Percentiles rank a stretch among this genome's conserved stretches.
Conservation (phyloP, 1,284 basidiomycete species). For the Marasmius tenuissimus region DNA sequence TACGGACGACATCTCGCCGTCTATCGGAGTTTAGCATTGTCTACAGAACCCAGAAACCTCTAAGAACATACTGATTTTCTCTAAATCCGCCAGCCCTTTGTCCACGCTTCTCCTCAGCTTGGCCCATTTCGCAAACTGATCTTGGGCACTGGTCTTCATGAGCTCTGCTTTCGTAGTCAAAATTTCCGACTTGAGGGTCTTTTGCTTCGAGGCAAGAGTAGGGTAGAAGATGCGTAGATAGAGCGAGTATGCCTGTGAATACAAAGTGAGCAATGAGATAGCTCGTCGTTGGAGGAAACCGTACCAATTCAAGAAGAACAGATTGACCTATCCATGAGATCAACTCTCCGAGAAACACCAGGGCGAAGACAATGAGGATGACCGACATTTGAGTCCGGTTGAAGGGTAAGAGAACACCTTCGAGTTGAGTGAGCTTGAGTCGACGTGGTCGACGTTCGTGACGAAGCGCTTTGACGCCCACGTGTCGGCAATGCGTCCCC, state of each 20-base stretch:
- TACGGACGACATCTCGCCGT: constrained; percentile 64
- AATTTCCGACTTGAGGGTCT: constrained; percentile 74
- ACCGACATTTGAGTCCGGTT: constrained; percentile 58
- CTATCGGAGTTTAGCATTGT: constrained; percentile 39
- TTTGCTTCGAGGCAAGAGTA: constrained; percentile 54
- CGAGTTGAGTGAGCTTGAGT: too few relatives aligned
- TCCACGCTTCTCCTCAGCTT: constrained; percentile 90
- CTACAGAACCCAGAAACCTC: neutral
- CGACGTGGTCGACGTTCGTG: too few relatives aligned
- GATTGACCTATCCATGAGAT: constrained; percentile 87
- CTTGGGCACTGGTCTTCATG: constrained; percentile 89
- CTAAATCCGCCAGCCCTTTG: constrained; percentile 91
- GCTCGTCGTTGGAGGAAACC: constrained; percentile 29
- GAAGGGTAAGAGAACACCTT: too few relatives aligned
- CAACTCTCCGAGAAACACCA: constrained; percentile 80
- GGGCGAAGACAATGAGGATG: constrained; percentile 75
- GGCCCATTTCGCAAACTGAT: constrained; percentile 99
- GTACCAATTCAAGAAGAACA: constrained; percentile 75
- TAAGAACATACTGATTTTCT: constrained; percentile 79
- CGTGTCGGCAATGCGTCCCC: too few relatives aligned
- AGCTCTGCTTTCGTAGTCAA: constrained; percentile 84
- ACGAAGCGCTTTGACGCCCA: too few relatives aligned
- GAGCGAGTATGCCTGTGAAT: constrained; percentile 60
- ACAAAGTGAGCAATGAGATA: constrained; percentile 7
- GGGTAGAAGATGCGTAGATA: constrained; percentile 70